Evolutionary conservation across 768 basidiomycete genomes (phyloP), one percentile per base, ranked within the genome.

Genomic region (Myochromella boudieri): DNA sequence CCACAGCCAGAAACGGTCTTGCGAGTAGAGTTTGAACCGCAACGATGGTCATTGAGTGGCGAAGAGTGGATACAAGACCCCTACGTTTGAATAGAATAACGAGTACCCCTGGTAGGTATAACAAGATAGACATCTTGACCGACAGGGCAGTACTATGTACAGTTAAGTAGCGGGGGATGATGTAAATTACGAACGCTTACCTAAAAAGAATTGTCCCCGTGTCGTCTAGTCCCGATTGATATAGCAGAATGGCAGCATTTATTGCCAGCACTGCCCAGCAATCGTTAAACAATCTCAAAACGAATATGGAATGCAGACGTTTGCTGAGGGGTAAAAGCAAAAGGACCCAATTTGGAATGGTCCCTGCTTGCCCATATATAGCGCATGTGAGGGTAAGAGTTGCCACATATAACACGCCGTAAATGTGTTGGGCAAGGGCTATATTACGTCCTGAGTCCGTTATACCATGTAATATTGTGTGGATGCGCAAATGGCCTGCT

Each of bases 201-300:
- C 89, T 87, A 65, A 85, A 88, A 3, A 95, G 61, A 44, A 86
- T 57, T 7, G 79, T 77, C 6, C 82, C 89, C 4, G 81, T 42
- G 36, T 80, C 78, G 61, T 89, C 85, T 47, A 77, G 65, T 8
- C 75, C 75, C 17, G 62, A 62, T 52, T 83, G 82, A 51, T 84
- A 84, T 1, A 84, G 78, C 6, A 88, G 59, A 17, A 95, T 75
- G 2, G 90, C 78, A 0, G 76, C 72, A 53, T 91, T 79, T 25
- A 86, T 71, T 3, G 79, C 73, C 14, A 89, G 63, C 0, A 84
- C 72, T 2, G 86, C 77, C 91, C 91, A 94, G 60, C 90, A 91
- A 62, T 99, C 97, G 60, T 97, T 97, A 75, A 99, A 99, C 5
- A 97, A 70, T 15, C 97, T 79, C 42, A 99, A 70, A 10, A 88